Evolutionary conservation across 352 stramenopile genomes (phyloP).

Genomic region (Phytopythium helicoides): DNA sequence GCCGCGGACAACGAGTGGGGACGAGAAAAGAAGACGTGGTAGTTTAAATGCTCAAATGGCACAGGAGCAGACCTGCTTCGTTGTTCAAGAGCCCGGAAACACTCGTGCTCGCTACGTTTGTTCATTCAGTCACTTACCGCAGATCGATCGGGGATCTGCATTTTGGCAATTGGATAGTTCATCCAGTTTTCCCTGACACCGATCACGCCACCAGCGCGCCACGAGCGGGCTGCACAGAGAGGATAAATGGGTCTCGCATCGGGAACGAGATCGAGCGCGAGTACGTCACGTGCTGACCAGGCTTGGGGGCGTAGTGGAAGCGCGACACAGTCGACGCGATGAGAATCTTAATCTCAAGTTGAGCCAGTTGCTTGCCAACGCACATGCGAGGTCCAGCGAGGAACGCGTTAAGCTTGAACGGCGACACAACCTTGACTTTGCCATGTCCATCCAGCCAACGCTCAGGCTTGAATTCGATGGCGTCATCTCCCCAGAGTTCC

Average conservation of each 20-base stretch:
- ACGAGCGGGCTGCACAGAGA: background rate
- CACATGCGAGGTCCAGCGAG: constrained; percentile 53
- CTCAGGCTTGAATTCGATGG: constrained; percentile 45
- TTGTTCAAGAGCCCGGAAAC: too few relatives aligned
- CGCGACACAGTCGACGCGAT: constrained; percentile 31
- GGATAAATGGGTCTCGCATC: constrained; percentile 17
- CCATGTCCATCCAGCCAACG: constrained; percentile 29
- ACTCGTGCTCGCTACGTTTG: too few relatives aligned
- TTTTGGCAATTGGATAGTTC: too few relatives aligned
- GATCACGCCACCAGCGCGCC: too few relatives aligned
- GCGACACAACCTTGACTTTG: constrained; percentile 12
- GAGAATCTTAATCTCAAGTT: constrained; percentile 59
- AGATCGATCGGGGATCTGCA: too few relatives aligned
- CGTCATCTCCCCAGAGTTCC: constrained; percentile 47
- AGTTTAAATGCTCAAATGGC: too few relatives aligned
- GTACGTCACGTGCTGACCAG: constrained; percentile 20
- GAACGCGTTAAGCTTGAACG: constrained; percentile 56
- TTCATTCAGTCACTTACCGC: too few relatives aligned
- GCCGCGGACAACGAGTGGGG: background rate
- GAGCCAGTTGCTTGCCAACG: constrained; percentile 46
- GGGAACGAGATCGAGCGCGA: constrained; percentile 27
- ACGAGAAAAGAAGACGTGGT: too few relatives aligned
- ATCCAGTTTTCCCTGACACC: too few relatives aligned
- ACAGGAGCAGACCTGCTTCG: too few relatives aligned
- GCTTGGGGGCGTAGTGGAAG: constrained; percentile 28